Base-by-base conservation (phyloP, 1,284 basidiomycete genomes). In the Schizophyllum commune region DNA sequence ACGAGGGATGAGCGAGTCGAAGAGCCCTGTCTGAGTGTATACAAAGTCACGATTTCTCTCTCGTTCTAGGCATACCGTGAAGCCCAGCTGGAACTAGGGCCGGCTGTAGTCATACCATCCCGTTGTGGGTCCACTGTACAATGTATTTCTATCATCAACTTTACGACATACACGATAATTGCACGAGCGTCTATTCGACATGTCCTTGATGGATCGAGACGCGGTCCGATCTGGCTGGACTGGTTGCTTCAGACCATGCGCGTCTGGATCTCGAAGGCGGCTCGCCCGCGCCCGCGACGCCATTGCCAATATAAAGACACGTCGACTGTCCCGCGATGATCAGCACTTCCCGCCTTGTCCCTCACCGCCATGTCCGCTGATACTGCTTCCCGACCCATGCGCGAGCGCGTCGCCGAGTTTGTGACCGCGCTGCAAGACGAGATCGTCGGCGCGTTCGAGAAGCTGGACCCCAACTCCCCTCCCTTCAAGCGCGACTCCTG, bases 401-500 rank as follows among this genome's bases (percentile, higher is more conserved):
- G 94, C 57, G 74, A 86, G 55, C 86, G 86, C 64, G 87, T 98
- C 72, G 87, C 92, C 63, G 79, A 82, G 9, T 96, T 92, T 76
- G 84, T 98, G 71, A 82, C 85, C 64, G 72, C 75, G 8, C 84
- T 98, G 22, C 96, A 98, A 74, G 81, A 90, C 58, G 77, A 85
- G 54, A 98, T 99, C 64, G 92, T 98, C 62, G 69, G 75, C 51
- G 83, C 86, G 0, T 82, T 99, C 64, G 92, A 97, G 72, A 72
- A 79, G 11, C 83, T 97, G 67, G 96, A 98, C 71, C 83, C 87
- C 4, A 71, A 75, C 53, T 82, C 86, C 1, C 82, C 84, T 1
- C 76, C 76, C 58, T 98, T 98, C 82, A 84, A 91, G 66, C 89
- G 91, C 56, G 96, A 98, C 74, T 79, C 85, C 39, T 96, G 96